Evolutionary conservation across 176 grass and related monocot genomes (phyloP), one percentile per base, ranked within the genome.

Genomic region (Melocanna baccifera): DNA sequence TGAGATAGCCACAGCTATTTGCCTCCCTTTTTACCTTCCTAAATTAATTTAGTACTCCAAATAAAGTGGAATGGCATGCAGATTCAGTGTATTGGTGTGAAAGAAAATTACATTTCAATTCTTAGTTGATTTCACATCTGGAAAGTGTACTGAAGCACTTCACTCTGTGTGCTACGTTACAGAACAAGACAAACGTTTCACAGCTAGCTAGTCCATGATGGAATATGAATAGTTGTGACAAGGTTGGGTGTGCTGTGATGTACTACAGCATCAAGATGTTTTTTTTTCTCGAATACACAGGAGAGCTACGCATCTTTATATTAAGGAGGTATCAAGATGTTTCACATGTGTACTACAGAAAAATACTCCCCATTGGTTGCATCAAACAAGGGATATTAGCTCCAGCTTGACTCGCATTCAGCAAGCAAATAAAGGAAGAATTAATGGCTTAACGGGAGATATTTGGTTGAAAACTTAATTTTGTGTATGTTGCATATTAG

Each of bases 111-210:
- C n/a, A 34, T 43, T 4, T 9, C 6, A 18, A 28, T 9, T 18
- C 11, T 18, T 29, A 29, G 43, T 25, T 16, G 0, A 18, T 30
- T 73, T 19, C 43, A 32, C 7, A 15, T 30, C 14, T 51, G 22
- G 34, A 53, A 74, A 47, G 23, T 7, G 11, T 37, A 0, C 32
- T n/a, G 62, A 29, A 69, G 23, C 4, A 20, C 19, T 40, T 19
- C n/a, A 5, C 18, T 48, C 19, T 34, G 53, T 47, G 14, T 10
- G 20, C 52, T 52, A 9, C 7, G 5, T 2, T 22, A 30, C 57
- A 71, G 18, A 64, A 73, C 41, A 53, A 78, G 67, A 8, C 22
- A 84, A 84, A 74, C 58, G 68, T 79, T 67, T 45, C 40, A 13
- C 36, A 20, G 45, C 4, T 63, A 20, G 51, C 16, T 52, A 18